Evolutionary conservation across 768 basidiomycete species (phyloP).

Genomic region (Suillus cothurnatus): DNA sequence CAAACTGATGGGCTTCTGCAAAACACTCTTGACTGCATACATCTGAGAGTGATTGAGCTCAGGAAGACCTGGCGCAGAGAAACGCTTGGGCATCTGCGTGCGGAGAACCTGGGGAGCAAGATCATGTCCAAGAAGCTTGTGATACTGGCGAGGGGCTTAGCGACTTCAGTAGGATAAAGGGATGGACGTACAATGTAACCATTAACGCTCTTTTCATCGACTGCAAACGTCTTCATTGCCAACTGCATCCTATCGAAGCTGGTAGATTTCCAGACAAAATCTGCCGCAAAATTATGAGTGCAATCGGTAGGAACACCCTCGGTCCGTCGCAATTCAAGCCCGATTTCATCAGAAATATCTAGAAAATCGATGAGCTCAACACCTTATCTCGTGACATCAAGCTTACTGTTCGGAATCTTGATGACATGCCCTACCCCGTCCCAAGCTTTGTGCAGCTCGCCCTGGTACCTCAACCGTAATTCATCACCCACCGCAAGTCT

Average conservation of each 20-base stretch:
- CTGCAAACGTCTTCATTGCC: slow-evolving; percentile 99
- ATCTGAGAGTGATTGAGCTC: slow-evolving; percentile 99
- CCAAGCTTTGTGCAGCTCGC: slow-evolving; percentile 91
- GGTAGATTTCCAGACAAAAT: slow-evolving; percentile 99
- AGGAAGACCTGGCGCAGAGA: slow-evolving; percentile 95
- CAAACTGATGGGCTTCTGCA: slow-evolving; percentile 96
- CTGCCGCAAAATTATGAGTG: slow-evolving; percentile 94
- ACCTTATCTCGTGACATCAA: not conserved
- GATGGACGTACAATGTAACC: slow-evolving; percentile 86
- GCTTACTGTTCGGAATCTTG: slow-evolving; percentile 97
- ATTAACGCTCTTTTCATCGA: slow-evolving; percentile 98
- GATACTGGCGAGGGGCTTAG: slow-evolving; percentile 64
- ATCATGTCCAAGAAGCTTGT: slow-evolving; percentile 97
- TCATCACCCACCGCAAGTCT: slow-evolving; percentile 97
- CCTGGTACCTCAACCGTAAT: slow-evolving; percentile 83
- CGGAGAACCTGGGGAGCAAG: slow-evolving; percentile 90
- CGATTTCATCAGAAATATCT: slow-evolving; percentile 99
- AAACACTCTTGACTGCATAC: slow-evolving; percentile 98
- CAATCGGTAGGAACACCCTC: slow-evolving; percentile 94
- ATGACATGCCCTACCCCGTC: slow-evolving; percentile 98
- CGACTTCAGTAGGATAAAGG: not conserved
- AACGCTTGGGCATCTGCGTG: slow-evolving; percentile 95
- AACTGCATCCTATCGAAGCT: slow-evolving; percentile 99
- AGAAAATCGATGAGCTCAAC: slow-evolving; percentile 17
- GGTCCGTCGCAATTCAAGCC: slow-evolving; percentile 83